These are phyloP conservation scores for Emergomyces pasteurianus DNA, from an alignment of 2,329 filamentous ascomycete genomes.

Conservation along the genomic window DNA sequence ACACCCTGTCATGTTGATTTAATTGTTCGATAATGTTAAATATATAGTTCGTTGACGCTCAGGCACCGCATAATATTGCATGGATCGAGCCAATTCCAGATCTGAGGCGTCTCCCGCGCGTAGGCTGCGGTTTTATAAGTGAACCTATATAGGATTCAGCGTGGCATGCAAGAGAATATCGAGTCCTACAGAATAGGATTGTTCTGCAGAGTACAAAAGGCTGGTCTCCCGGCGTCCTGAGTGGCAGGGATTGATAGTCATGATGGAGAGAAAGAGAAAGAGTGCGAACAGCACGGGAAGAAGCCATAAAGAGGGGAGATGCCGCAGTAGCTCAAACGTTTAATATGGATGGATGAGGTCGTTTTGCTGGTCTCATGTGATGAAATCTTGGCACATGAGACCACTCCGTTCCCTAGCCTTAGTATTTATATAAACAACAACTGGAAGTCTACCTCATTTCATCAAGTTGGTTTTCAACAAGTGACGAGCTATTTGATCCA, in stretches of 20 bases:
- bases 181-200: slow-evolving; percentile 4
- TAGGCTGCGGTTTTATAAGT: slow-evolving; percentile 5
- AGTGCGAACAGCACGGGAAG: no score
- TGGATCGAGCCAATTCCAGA: neutral
- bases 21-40: neutral
- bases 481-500: neutral
- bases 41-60: neutral
- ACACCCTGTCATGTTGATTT: neutral
- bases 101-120: slow-evolving; percentile 3
- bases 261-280: neutral
- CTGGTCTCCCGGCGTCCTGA: no score
- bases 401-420: no score
- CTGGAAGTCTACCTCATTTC: neutral
- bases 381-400: no score
- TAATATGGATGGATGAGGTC: no score
- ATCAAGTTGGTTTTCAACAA: neutral
- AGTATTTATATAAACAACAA: no score
- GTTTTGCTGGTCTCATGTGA: no score
- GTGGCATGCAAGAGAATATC: slow-evolving; percentile 5
- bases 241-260: slow-evolving; percentile 11
- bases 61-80: neutral
- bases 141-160: neutral
- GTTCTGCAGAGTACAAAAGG: no score
- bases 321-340: no score
- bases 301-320: no score